Percentiles rank a stretch among this genome's conserved stretches.
Evolutionary conservation across 495 filamentous ascomycete genomes (phyloP).

Genomic region (Trichoderma orchidacearum): DNA sequence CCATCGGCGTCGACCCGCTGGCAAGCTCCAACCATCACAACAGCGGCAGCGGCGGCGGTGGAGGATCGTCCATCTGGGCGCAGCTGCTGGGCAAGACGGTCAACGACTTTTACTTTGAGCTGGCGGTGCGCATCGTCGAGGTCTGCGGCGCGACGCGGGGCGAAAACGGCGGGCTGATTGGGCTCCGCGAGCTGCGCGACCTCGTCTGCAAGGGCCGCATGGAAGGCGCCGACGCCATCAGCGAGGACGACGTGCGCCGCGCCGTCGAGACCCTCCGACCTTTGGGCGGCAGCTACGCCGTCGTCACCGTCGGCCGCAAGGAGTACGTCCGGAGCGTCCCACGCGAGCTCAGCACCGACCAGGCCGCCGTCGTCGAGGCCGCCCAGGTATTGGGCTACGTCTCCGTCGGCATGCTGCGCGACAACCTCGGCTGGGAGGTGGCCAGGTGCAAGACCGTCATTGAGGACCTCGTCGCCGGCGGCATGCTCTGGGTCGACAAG

Average conservation of each 20-base stretch:
- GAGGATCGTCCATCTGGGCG: conserved; percentile 66
- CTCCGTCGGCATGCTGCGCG: conserved; percentile 77
- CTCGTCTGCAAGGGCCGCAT: conserved; percentile 56
- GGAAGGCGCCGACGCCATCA: conserved; percentile 63
- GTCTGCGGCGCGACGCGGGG: conserved; percentile 74
- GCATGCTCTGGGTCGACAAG: conserved; percentile 86
- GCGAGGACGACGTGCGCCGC: conserved; percentile 77
- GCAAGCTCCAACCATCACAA: conserved; percentile 38
- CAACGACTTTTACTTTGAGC: conserved; percentile 97
- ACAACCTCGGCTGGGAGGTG: conserved; percentile 79
- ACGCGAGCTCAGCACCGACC: conserved; percentile 92
- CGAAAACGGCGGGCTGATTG: conserved; percentile 88
- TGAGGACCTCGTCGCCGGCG: conserved; percentile 81
- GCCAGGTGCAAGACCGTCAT: conserved; percentile 78
- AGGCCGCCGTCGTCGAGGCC: conserved; percentile 80
- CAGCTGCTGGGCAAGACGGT: conserved; percentile 82
- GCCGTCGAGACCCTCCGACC: conserved; percentile 81
- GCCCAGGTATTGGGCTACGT: conserved; percentile 79
- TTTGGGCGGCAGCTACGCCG: conserved; percentile 74
- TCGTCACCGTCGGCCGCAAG: conserved; percentile 66
- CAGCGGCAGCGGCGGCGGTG: conserved; percentile 29
- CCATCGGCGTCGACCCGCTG: conserved; percentile 90
- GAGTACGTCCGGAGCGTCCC: conserved; percentile 86
- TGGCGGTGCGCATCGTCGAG: conserved; percentile 87
- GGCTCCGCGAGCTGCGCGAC: conserved; percentile 66